Percentiles rank a stretch among this genome's conserved stretches.
Evolutionary conservation across 495 filamentous ascomycete genomes (phyloP).

Genomic region (Penicillium macrosclerotiorum): DNA sequence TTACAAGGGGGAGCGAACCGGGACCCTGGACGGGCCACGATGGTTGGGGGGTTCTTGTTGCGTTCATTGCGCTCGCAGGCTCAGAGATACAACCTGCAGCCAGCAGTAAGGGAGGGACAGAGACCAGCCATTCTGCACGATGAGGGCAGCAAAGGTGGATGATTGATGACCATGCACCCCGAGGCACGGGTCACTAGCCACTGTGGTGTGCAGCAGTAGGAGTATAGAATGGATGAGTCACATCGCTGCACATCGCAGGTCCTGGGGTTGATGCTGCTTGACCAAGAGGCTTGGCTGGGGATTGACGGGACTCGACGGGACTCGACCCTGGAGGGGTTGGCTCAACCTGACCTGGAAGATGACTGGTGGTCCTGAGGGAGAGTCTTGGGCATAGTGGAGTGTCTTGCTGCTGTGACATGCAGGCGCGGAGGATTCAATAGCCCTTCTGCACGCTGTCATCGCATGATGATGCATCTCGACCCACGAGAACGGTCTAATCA

Average conservation of each 20-base stretch:
- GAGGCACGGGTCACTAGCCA: conserved; percentile 17
- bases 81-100: conserved; percentile 3
- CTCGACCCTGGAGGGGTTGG: no score
- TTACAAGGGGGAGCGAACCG: no score
- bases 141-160: neutral
- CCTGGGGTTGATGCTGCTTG: conserved; percentile 1
- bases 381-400: neutral
- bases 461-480: conserved; percentile 10
- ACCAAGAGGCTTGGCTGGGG: neutral
- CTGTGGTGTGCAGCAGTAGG: conserved; percentile 15
- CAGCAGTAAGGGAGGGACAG: conserved; percentile 7
- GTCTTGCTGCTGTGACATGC: conserved; percentile 18
- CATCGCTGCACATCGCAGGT: conserved; percentile 8
- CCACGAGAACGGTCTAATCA: conserved; percentile 6
- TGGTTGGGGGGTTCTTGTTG: no score
- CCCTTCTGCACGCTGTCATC: conserved; percentile 18
- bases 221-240: conserved; percentile 15
- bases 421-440: conserved; percentile 21
- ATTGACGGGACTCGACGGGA: no score
- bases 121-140: conserved; percentile 10
- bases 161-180: conserved; percentile 1
- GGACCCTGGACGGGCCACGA: no score
- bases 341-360: no score
- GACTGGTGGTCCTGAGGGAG: neutral
- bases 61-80: conserved; percentile 4